Evolutionary conservation across 805 yeast species (phyloP).

Genomic region (Saccharomycopsis guyanensis): DNA sequence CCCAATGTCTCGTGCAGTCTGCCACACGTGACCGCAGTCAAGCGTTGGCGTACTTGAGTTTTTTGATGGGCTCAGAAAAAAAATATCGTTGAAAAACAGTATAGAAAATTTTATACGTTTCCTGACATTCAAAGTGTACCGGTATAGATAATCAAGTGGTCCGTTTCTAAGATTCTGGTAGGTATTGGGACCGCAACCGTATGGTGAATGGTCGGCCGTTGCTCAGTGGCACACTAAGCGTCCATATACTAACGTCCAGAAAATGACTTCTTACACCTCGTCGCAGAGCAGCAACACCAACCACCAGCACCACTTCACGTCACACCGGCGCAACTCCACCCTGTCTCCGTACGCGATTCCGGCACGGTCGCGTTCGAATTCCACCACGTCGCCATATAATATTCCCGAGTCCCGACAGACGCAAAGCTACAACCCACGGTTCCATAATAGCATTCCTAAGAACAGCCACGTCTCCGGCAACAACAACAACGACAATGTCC

Average conservation of each 20-base stretch:
- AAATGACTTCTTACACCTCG: conserved; percentile 18
- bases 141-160: background rate
- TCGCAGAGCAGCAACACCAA: background rate
- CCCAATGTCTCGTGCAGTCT: no score
- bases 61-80: background rate
- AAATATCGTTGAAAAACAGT: background rate
- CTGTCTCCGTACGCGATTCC: conserved; percentile 21
- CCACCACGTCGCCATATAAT: conserved; percentile 13
- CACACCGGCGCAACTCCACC: conserved; percentile 15
- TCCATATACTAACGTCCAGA: background rate
- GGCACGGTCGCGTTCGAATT: conserved; percentile 15
- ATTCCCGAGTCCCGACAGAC: conserved; percentile 11
- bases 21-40: background rate
- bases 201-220: no score
- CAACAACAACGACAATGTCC: conserved; percentile 21
- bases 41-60: background rate
- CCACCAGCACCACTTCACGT: conserved; percentile 2
- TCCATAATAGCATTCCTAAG: background rate
- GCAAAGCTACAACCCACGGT: background rate
- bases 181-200: no score
- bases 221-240: no score
- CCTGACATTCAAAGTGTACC: background rate
- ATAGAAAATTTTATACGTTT: background rate
- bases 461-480: background rate
- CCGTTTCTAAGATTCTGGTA: no score